Conservation (phyloP, 441 rosid species). For the Heliophila coronopifolia region DNA sequence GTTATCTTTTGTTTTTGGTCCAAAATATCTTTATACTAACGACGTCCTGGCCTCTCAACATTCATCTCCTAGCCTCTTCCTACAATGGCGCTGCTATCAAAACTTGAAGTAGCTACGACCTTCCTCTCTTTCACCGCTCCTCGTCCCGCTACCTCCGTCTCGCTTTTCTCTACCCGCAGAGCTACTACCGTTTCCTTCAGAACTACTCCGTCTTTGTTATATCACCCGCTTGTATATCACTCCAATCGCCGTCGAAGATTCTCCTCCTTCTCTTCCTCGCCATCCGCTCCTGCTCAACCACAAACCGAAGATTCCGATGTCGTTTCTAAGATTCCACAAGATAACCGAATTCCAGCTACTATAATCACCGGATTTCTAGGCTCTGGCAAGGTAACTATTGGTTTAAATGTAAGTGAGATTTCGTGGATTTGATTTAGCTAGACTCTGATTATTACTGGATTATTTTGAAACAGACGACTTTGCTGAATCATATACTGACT, state of each 20-base stretch:
- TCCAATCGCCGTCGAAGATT: constrained; percentile 33
- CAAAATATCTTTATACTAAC: too few species aligned
- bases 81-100: constrained; percentile 36
- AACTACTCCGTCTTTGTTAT: constrained; percentile 24
- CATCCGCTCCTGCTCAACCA: constrained; percentile 47
- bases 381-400: constrained; percentile 69
- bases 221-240: constrained; percentile 17
- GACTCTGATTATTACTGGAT: not conserved
- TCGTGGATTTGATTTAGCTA: too few species aligned
- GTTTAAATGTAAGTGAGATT: too few species aligned
- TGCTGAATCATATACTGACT: constrained; percentile 81
- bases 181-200: constrained; percentile 17
- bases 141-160: constrained; percentile 27
- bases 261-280: constrained; percentile 45
- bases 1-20: too few species aligned
- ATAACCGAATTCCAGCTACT: constrained; percentile 86
- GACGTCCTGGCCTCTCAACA: too few species aligned
- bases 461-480: constrained; percentile 79
- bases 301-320: constrained; percentile 58
- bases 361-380: constrained; percentile 91
- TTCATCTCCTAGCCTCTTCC: too few species aligned
- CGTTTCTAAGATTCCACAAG: constrained; percentile 60
- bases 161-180: constrained; percentile 27
- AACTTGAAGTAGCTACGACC: constrained; percentile 43
- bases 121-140: constrained; percentile 44